A percentile compares a stretch with the other conserved stretches of the same genome.
These are phyloP conservation scores for Pholiota conissans DNA, from an alignment of 768 basidiomycete species.

Conservation along the genomic window DNA sequence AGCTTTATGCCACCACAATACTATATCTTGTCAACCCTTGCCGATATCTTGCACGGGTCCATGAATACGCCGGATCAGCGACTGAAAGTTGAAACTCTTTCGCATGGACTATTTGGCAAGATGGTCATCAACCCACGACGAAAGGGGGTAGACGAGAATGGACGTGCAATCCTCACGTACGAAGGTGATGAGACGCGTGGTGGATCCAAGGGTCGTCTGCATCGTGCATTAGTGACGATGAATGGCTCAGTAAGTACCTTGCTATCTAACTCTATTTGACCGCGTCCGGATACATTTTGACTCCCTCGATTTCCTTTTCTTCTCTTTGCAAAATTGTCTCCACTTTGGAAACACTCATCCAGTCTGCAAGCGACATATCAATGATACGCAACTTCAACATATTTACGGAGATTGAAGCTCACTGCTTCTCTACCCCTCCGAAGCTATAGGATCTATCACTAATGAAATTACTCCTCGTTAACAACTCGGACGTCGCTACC, in stretches of 20 bases:
- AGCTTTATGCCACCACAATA: conserved; percentile 74
- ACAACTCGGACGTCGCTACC: too few species aligned
- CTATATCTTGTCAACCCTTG: conserved; percentile 65
- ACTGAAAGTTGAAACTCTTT: conserved; percentile 43
- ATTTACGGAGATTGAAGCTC: conserved; percentile 50
- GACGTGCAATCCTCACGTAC: conserved; percentile 53
- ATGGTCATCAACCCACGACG: conserved; percentile 58
- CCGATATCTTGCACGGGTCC: conserved; percentile 46
- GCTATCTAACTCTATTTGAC: neutral
- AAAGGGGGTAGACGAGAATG: conserved; percentile 40
- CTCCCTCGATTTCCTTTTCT: too few species aligned
- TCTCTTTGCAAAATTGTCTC: neutral
- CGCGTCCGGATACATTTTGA: too few species aligned
- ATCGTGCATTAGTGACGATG: conserved; percentile 53
- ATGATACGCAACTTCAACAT: conserved; percentile 68
- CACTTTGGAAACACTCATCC: conserved; percentile 8
- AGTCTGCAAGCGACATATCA: conserved; percentile 52
- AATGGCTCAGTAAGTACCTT: conserved; percentile 49
- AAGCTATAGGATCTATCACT: conserved; percentile 26
- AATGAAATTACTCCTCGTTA: neutral
- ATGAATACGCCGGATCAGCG: conserved; percentile 46
- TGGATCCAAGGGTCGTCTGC: conserved; percentile 56
- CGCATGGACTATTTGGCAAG: conserved; percentile 56
- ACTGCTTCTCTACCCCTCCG: conserved; percentile 24
- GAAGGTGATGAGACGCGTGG: conserved; percentile 73